Base-by-base conservation (phyloP, 306 rosid species). In the Corylus americana region DNA sequence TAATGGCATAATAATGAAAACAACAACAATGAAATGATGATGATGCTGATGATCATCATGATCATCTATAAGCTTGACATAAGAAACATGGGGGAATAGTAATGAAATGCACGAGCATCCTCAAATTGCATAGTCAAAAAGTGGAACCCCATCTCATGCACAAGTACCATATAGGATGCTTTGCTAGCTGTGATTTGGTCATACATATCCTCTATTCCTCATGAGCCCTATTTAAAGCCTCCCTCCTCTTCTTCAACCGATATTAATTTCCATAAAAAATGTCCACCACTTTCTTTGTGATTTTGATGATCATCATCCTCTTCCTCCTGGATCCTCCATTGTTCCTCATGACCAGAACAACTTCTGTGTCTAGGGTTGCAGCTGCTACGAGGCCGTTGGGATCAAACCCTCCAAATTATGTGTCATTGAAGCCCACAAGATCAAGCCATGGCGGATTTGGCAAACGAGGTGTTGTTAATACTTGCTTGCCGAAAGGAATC, bases 161-260 rank as follows among this genome's bases (percentile, higher is more conserved):
- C 71, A 42, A 78, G 37, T 74, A 78, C 29, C 64, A 61, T 5
- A 62, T 12, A 74, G 80, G 67, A 81, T 76, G 75, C 83, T 76
- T 83, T 20, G 84, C 81, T 78, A 80, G 84, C 92, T 57, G 80
- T 85, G 85, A 85, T 83, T 81, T 88, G 89, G 78, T 82, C 82
- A 84, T 74, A 80, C 49, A 63, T 57, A 82, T 69, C 76, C 70
- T 2, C 55, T 55, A 49, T 48, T 73, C 73, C 85, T 76, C 86
- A 87, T 82, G 96, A 86, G 2, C 85, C 85, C 91, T 87, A 91
- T 91, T 91, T 91, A 87, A 91, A 82, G 79, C 74, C 64, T 76
- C 63, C 39, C 18, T 48, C 37, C 71, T 73, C 37, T 61, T n/a
- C 76, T 37, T 4, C 70, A 54, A 86, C 62, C 44, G 11, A 37